Base-by-base conservation (phyloP, 805 yeast genomes). In the Yamadazyma kitorensis region DNA sequence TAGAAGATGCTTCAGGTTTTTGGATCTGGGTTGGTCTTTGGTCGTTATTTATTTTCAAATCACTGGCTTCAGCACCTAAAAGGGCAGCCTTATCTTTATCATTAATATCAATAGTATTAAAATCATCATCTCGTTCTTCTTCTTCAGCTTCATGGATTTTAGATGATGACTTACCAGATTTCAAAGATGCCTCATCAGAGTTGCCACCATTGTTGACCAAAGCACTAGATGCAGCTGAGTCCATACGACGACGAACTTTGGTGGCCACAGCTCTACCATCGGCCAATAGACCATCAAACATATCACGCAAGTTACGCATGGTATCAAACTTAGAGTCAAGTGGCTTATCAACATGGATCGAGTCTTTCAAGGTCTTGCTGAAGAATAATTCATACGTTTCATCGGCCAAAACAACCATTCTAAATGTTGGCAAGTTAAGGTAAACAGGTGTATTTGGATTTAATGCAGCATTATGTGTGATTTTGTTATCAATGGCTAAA, bases 361-460 rank as follows among this genome's bases (percentile, higher is more conserved):
- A 74, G n/a, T 68, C 57, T 36, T 83, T 71, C 21, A 87, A 64
- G 0, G 88, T 82, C 17, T 69, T 64, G 10, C 86, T 70, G 61
- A 93, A 93, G 41, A 91, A 78, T 25, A 83, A 66, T 56, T 93
- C 98, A 47, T 87, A 83, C 0, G 96, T 85, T 51, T 88, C 98
- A 55, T 89, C 96, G 0, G 98, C 97, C 5, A 91, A 65, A 5
- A 93, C 64, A 1, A 93, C 94, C 98, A 91, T 91, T 42, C 98
- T 68, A 62, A 91, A 91, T 0, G 96, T 88, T 0, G 98, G 86
- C 12, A 87, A 64, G 34, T 83, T 85, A 33, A 89, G 70, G 38
- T 64, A 77, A 7, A 82, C 78, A 1, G 95, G 95, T 20, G 80
- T 75, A 20, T 74, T 70, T 3, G 96, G 96, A 52, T 87, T 86